Base-by-base conservation (phyloP, 2,329 filamentous ascomycete species). In the Mycosphaerella sp. region DNA sequence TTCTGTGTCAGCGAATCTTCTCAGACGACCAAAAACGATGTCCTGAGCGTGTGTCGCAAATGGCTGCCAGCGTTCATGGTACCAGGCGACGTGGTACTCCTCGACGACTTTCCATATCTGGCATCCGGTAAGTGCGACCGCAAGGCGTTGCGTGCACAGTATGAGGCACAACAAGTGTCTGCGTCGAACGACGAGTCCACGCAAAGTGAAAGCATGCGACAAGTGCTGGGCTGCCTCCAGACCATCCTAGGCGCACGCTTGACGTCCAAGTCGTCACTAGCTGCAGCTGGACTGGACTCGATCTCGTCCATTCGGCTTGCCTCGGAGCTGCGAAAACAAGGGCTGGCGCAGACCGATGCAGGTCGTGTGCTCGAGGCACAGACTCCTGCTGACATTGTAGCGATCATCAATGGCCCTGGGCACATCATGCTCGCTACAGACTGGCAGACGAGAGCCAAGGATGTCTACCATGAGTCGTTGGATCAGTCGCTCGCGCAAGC, bases 61-160 rank as follows among this genome's bases (percentile, higher is more conserved):
- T 95, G 89, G 87, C 75, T 96, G 1, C 88, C 89, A 0, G 74
- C 76, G 3, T 93, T 84, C 64, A 95, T 95, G 90, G 71, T 94
- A 1, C 90, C 90, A 0, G 78, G 79, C 3, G 85, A 94, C 54
- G 71, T 94, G 18, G 67, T 88, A 0, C 62, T 86, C 1, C 70
- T 86, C 55, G 59, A 75, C 0, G 72, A 77, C 7, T 83, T 95
- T 50, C 89, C 89, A 0, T 81, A 84, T 46, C 72, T 95, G 16
- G 75, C 89, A 2, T 95, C 89, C 0, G 90, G 90, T 0, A 96
- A 96, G 64, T 77, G 90, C 12, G 86, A 95, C 62, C 82, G 81
- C 45, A 85, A 81, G 59, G 69, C 67, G 10, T 70, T 95, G 6
- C 75, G 81, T 58, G 64, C 71, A 1, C 71, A 79, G 6, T 87